Evolutionary conservation across 108 stramenopile genomes (phyloP), one percentile per base, ranked within the genome.

Genomic region (Epithemia pelagica): DNA sequence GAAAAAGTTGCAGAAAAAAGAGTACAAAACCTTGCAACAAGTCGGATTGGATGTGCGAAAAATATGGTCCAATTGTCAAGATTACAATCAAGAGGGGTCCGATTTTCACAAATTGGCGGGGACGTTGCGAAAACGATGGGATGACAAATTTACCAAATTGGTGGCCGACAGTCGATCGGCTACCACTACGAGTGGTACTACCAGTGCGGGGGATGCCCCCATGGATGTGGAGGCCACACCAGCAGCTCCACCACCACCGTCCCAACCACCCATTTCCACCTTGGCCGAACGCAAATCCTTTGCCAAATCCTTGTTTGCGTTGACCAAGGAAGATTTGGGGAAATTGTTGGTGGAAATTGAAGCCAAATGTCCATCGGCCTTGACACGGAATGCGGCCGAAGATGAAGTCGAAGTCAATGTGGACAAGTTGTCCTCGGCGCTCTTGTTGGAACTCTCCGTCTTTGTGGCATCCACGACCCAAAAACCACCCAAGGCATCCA

Each of bases 361-460:
- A 68, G 70, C 73, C 25, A 91, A 86, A 65, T 94, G 91, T 78
- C 97, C 95, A 31, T 73, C 77, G 46, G 93, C 95, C 15, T 59
- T 98, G 54, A 73, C 73, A 32, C 92, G 93, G 74, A 93, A 89
- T 72, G 68, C 78, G 32, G 78, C 80, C 5, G 89, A 94, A 74
- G 95, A 93, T 76, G 94, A 96, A 78, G 85, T 95, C 28, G 95
- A 97, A 74, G 70, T 98, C 57, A 97, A 98, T 75, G 81, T 98
- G 7, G 97, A 98, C 80, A 81, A 78, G 46, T 80, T 98, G 27
- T 74, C 74, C n/a, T 69, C 92, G 8, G 67, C 74, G 30, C 71
- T 86, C 25, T 95, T 98, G 77, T 65, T 67, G 55, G 92, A 96
- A 63, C 61, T 95, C n/a, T 65, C 59, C 32, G 33, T 65, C 1